Base-by-base conservation (phyloP, 495 filamentous ascomycete species). In the Aspergillus carlsbadensis region DNA sequence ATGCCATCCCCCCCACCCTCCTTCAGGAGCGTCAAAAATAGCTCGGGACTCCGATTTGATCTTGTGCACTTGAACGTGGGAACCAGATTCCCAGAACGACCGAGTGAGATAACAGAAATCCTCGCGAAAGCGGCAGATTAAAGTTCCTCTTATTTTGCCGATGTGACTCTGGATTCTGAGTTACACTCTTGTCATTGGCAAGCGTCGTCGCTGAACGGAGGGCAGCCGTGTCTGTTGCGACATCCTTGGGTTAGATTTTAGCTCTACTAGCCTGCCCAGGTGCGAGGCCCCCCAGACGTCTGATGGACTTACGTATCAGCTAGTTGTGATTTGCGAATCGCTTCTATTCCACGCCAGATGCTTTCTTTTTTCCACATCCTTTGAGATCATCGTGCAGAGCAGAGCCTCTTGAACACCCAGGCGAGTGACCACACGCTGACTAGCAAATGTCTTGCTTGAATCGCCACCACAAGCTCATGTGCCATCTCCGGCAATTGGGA, bases 381-480 rank as follows among this genome's bases (percentile, higher is more conserved):
- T 29, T 29, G 33, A n/a, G n/a, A 37, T 36, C 15, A 50, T 22
- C 47, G 22, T 50, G 31, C n/a, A 22, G 33, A 29, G 41, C 41
- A 22, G 18, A 43, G n/a, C 41, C 24, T 31, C 43, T 33, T 43
- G 18, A 43, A 24, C 8, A 20, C 39, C 39, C 4, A 6, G 15
- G 17, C n/a, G 39, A 17, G 26, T 29, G 26, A 29, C 26, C 26
- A 4, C 26, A 29, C 26, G 26, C 26, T 29, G 26, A 29, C 26
- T 4, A 8, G 8, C 26, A 29, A 29, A 29, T 29, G 26, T 29
- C 26, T 29, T 29, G 26, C 26, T 29, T 52, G 22, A 40, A 41
- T 52, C 41, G 50, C 50, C 50, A 52, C 50, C 24, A 10, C 20
- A n/a, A 52, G 36, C 22, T 52, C 50, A 52, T 52, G 50, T 52